Evolutionary conservation across 805 yeast species (phyloP), one percentile per base, ranked within the genome.

Genomic region (Pichia heedii): DNA sequence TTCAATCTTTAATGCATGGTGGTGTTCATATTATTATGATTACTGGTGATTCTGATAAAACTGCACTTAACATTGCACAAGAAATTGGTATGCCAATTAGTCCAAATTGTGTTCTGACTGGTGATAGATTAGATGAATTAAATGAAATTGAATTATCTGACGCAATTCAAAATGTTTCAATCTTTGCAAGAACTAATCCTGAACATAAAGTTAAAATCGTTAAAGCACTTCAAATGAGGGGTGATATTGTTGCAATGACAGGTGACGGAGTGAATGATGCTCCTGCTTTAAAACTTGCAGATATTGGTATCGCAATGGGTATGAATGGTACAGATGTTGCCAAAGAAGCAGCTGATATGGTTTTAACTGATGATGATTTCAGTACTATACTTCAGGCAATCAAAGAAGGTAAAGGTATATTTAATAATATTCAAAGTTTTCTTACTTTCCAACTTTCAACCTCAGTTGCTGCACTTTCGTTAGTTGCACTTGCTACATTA

Each of bases 251-350:
- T 41, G 98, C 97, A 21, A 89, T 90, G 96, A 89, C 97, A n/a
- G 98, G 98, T 54, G 97, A 89, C 65, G 97, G 97, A 66, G 96
- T 90, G 13, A 89, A 89, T 62, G 97, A 89, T 69, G 97, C 97
- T 0, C 97, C 97, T n/a, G 97, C 97, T 5, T 72, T 90, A 54
- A 89, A 90, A 60, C 71, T 89, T 53, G 97, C 97, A 3, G 96
- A 89, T 65, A 89, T 89, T 54, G 97, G 97, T 56, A 86, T 90
- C 53, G 81, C 95, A 13, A 88, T 89, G 93, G 93, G 88, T 47
- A 77, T 77, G 53, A 81, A 84, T 68, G 98, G 98, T 47, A 93
- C 97, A 0, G 98, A 90, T 63, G 98, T 90, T 34, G 98, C 98
- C 39, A 90, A 90, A 58, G 98, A 90, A 63, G 97, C 97, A 2